These are phyloP conservation scores for Collybia sp. DNA, from an alignment of 768 basidiomycete species.

Conservation along the genomic window DNA sequence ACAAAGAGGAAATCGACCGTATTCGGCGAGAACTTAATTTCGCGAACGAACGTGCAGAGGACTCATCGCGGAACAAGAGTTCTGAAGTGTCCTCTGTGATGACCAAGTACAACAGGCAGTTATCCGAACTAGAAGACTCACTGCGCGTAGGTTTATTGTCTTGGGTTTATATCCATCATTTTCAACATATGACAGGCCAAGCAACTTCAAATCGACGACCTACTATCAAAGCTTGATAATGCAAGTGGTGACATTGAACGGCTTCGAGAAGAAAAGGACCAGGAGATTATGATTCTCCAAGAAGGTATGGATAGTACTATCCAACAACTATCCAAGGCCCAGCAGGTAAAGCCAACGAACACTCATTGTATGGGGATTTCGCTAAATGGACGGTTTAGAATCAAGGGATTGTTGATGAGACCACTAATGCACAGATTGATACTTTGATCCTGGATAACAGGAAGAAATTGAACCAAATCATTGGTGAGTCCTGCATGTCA, in stretches of 20 bases:
- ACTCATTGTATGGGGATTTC: not conserved
- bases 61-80: constrained; percentile 85
- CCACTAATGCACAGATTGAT: constrained; percentile 96
- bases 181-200: constrained; percentile 57
- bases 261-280: constrained; percentile 91
- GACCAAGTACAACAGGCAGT: constrained; percentile 91
- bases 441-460: constrained; percentile 93
- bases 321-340: constrained; percentile 79
- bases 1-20: constrained; percentile 94
- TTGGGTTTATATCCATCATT: not conserved
- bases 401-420: constrained; percentile 81
- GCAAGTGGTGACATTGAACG: constrained; percentile 74
- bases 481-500: constrained; percentile 46
- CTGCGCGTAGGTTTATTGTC: constrained; percentile 56
- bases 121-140: constrained; percentile 95
- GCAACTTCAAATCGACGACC: constrained; percentile 94
- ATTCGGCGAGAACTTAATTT: constrained; percentile 88
- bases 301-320: constrained; percentile 94
- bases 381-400: constrained; percentile 43
- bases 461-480: constrained; percentile 97
- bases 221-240: constrained; percentile 75
- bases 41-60: constrained; percentile 97
- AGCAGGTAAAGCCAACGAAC: constrained; percentile 66
- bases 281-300: constrained; percentile 92
- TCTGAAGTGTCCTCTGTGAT: constrained; percentile 88